phyloP scores from a whole-genome alignment of 306 rosid genomes.

The Cucumis hystrix region DNA sequence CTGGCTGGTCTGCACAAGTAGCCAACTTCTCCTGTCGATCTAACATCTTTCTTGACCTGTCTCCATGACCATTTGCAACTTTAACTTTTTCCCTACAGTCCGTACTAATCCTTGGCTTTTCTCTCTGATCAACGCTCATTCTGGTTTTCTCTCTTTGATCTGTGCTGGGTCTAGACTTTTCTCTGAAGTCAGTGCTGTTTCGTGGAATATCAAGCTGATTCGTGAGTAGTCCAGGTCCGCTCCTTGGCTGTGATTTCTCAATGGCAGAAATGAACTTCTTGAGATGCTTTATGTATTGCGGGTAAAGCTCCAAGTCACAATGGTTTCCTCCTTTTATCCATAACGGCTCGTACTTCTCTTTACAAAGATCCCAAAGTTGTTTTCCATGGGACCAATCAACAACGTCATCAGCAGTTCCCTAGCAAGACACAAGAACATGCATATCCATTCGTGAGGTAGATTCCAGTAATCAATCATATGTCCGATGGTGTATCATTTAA shows the following conservation, averaged over 20 bases:
- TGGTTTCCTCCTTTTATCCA: slow-evolving; percentile 96
- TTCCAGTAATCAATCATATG: slow-evolving; percentile 6
- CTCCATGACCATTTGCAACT: slow-evolving; percentile 48
- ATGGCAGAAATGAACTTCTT: slow-evolving; percentile 60
- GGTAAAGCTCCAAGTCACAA: slow-evolving; percentile 80
- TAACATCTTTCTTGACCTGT: slow-evolving; percentile 48
- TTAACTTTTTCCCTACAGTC: slow-evolving; percentile 59
- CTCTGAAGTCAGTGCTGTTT: slow-evolving; percentile 62
- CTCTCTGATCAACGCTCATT: slow-evolving; percentile 55
- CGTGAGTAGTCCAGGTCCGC: slow-evolving; percentile 22
- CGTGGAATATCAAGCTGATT: slow-evolving; percentile 54
- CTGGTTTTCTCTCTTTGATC: slow-evolving; percentile 25
- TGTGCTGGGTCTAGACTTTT: slow-evolving; percentile 37
- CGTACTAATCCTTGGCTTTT: slow-evolving; percentile 36
- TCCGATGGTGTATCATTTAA: not conserved
- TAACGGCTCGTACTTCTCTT: slow-evolving; percentile 86
- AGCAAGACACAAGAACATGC: slow-evolving; percentile 17
- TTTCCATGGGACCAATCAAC: slow-evolving; percentile 95
- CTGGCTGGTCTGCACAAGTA: slow-evolving; percentile 13
- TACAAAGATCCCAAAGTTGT: slow-evolving; percentile 89
- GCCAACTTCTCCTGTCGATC: slow-evolving; percentile 37
- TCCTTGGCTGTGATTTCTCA: slow-evolving; percentile 36
- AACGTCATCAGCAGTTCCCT: slow-evolving; percentile 86
- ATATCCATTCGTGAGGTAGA: slow-evolving; percentile 3
- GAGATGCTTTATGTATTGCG: slow-evolving; percentile 82